Percentiles rank a stretch among this genome's conserved stretches.
phyloP scores from a whole-genome alignment of 2,329 filamentous ascomycete species.

The Ophiostoma populinum region DNA sequence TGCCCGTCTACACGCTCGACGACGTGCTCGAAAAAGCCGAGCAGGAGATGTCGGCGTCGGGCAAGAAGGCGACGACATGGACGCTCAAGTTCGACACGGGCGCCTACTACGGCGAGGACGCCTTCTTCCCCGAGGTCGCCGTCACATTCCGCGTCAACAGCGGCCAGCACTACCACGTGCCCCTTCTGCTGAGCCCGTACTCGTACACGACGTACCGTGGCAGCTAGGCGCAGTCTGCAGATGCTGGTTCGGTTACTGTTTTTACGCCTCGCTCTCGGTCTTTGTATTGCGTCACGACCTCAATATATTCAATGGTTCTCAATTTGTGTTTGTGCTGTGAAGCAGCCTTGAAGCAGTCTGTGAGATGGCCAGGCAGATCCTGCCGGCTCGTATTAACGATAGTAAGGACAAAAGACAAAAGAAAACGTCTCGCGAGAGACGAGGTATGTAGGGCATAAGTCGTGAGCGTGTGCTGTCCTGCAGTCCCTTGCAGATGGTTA shows the following conservation, averaged over 20 bases:
- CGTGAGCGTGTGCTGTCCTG: no score
- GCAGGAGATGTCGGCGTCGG: constrained; percentile 12
- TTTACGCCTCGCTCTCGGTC: neutral
- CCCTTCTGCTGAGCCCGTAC: constrained; percentile 58
- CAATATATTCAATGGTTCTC: no score
- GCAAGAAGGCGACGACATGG: constrained; percentile 34
- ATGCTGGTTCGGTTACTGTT: neutral
- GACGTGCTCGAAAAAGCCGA: constrained; percentile 32
- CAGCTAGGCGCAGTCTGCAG: constrained; percentile 34
- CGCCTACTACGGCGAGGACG: constrained; percentile 47
- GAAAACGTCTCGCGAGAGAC: no score
- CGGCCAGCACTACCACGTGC: constrained; percentile 62
- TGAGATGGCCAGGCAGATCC: no score
- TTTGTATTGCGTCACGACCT: neutral
- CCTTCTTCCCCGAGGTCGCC: constrained; percentile 42
- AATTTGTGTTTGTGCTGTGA: neutral
- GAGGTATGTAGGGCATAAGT: no score
- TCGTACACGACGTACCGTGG: constrained; percentile 72
- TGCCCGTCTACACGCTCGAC: constrained; percentile 39
- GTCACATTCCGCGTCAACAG: constrained; percentile 33
- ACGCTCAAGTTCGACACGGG: constrained; percentile 57
- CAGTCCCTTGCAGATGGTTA: no score
- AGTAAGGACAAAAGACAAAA: no score
- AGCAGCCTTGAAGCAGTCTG: no score
- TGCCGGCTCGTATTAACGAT: no score